Evolutionary conservation across 768 basidiomycete genomes (phyloP).

Genomic region (Omphalotus guepiniiformis): DNA sequence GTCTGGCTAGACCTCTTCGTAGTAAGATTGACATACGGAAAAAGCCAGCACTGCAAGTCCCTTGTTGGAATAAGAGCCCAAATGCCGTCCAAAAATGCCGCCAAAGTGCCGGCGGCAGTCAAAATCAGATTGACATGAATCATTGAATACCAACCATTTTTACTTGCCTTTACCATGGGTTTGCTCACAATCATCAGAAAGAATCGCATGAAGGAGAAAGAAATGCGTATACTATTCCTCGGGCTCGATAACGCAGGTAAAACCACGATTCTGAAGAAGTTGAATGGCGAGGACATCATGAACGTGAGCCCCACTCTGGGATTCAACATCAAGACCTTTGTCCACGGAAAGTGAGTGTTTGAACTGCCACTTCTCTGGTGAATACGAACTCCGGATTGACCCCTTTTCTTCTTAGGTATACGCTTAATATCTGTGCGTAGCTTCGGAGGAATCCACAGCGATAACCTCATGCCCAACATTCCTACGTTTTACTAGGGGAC

Average conservation of each 20-base stretch:
- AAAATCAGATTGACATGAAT: too few species aligned
- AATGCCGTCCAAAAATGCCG: too few species aligned
- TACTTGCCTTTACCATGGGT: constrained; percentile 55
- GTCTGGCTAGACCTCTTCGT: too few species aligned
- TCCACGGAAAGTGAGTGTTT: constrained; percentile 72
- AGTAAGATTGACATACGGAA: too few species aligned
- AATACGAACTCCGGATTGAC: too few species aligned
- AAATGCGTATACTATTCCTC: constrained; percentile 94
- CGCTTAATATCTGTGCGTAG: constrained; percentile 71
- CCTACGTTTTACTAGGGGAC: constrained; percentile 66
- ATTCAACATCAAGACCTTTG: constrained; percentile 98
- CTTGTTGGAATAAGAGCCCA: too few species aligned
- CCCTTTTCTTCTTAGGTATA: constrained; percentile 49
- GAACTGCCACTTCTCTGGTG: constrained; percentile 17
- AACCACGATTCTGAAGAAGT: constrained; percentile 94
- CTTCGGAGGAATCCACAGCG: background rate
- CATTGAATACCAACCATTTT: too few species aligned
- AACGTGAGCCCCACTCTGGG: constrained; percentile 91
- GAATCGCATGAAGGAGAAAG: constrained; percentile 90
- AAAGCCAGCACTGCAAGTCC: too few species aligned
- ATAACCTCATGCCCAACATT: constrained; percentile 5
- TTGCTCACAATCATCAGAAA: constrained; percentile 96
- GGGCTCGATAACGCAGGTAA: constrained; percentile 99
- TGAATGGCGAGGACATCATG: constrained; percentile 88
- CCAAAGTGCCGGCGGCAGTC: too few species aligned